Percentiles rank a stretch among this genome's conserved stretches.
phyloP scores from a whole-genome alignment of 257 asterid genomes.

The Plantago elongata region DNA sequence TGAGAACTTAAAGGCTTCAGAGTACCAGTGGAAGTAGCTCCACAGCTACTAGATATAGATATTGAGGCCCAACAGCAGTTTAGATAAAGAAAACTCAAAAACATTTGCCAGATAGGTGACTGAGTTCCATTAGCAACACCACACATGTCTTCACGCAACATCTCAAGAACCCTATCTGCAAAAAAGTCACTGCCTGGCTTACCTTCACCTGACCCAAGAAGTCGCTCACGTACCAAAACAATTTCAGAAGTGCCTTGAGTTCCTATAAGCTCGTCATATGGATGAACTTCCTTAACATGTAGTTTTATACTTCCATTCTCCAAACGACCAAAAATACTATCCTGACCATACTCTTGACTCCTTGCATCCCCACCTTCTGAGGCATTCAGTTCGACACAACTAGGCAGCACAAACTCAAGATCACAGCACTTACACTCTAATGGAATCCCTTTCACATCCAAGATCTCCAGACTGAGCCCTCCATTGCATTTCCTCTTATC shows the following conservation, averaged over 20 bases:
- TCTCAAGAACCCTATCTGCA: slow-evolving; percentile 56
- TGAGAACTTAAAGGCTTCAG: slow-evolving; percentile 71
- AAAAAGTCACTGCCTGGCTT: slow-evolving; percentile 31
- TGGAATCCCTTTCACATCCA: slow-evolving; percentile 68
- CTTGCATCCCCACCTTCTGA: slow-evolving; percentile 33
- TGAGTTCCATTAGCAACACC: slow-evolving; percentile 27
- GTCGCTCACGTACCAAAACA: slow-evolving; percentile 51
- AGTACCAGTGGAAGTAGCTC: slow-evolving; percentile 38
- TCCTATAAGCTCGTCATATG: slow-evolving; percentile 27
- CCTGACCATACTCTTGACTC: slow-evolving; percentile 23
- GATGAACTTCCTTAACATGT: slow-evolving; percentile 52
- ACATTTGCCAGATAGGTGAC: slow-evolving; percentile 68
- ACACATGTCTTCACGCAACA: slow-evolving; percentile 51
- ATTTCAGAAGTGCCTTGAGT: slow-evolving; percentile 31
- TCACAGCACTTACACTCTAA: slow-evolving; percentile 63
- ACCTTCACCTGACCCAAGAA: slow-evolving; percentile 32
- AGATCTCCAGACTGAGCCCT: slow-evolving; percentile 58
- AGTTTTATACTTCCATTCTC: slow-evolving; percentile 45
- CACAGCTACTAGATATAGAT: slow-evolving; percentile 45
- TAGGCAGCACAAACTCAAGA: slow-evolving; percentile 58
- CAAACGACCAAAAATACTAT: slow-evolving; percentile 29
- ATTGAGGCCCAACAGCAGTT: slow-evolving; percentile 63
- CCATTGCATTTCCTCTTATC: slow-evolving; percentile 30
- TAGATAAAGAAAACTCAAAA: slow-evolving; percentile 61
- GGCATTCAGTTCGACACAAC: slow-evolving; percentile 26